phyloP scores from a whole-genome alignment of 495 filamentous ascomycete species.

The Xylaria intraflava region DNA sequence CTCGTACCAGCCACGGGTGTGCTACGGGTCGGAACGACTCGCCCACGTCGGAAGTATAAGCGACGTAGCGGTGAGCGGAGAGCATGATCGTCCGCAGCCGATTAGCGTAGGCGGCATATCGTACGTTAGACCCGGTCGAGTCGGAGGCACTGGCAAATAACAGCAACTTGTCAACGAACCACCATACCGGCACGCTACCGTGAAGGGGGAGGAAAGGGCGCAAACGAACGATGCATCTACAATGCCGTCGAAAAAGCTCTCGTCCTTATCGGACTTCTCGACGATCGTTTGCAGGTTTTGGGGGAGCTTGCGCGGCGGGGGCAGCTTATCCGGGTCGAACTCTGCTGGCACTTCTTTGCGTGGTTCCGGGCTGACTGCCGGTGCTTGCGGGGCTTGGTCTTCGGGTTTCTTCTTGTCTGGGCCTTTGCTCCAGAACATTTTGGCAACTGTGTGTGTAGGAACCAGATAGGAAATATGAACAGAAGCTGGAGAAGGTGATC shows the following conservation, averaged over 20 bases:
- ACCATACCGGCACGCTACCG: background rate
- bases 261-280: conserved; percentile 58
- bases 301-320: conserved; percentile 58
- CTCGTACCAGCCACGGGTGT: conserved; percentile 70
- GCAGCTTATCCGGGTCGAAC: conserved; percentile 43
- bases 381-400: conserved; percentile 21
- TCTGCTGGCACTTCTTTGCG: conserved; percentile 28
- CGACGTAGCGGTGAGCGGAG: conserved; percentile 90
- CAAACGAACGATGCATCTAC: conserved; percentile 71
- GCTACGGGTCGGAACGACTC: conserved; percentile 94
- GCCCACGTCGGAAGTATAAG: conserved; percentile 95
- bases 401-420: conserved; percentile 34
- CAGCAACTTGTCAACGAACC: conserved; percentile 2
- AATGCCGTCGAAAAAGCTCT: conserved; percentile 70
- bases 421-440: conserved; percentile 36
- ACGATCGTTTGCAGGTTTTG: conserved; percentile 63
- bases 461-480: background rate
- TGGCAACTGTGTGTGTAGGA: background rate
- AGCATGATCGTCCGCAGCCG: conserved; percentile 83
- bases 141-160: conserved; percentile 50
- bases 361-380: conserved; percentile 23
- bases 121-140: conserved; percentile 74
- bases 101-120: conserved; percentile 89
- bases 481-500: background rate
- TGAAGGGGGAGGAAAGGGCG: background rate